Base-by-base conservation (phyloP, 2,329 filamentous ascomycete genomes). In the Trichoderma atrobrunneum region DNA sequence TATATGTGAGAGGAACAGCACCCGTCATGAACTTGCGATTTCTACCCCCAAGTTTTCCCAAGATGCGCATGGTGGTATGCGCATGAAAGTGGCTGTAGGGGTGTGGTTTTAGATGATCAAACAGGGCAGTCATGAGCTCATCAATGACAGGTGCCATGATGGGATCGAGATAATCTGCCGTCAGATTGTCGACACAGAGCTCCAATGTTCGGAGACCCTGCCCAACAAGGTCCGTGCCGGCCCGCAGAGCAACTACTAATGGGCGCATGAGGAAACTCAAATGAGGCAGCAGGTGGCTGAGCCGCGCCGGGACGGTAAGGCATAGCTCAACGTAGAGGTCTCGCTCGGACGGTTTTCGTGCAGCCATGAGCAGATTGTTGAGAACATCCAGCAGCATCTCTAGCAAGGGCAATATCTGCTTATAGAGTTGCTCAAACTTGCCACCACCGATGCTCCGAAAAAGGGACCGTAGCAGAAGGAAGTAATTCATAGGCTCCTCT, bases 121-220 rank as follows among this genome's bases (percentile, higher is more conserved):
- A 99, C 1, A 99, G 86, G 1, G 95, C 95, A 61, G 94, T 96
- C 96, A 99, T 99, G 59, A 99, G 86, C 79, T 99, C 96, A 77
- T 99, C 95, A 81, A 99, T 98, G 30, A 98, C 97, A 0, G 96
- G 97, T 2, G 95, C 94, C 95, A 99, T 99, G 77, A 99, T 98
- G 0, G 96, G 97, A 77, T 99, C 96, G 16, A 99, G 85, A 78
- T 99, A 99, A 78, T 99, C 96, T 0, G 96, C 95, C 0, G 97
- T 99, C 0, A 99, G 87, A 77, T 99, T 99, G 75, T 99, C 96
- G 21, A 99, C 96, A 78, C 96, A 99, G 2, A 99, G 88, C 78
- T 99, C 96, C 6, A 99, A 85, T 0, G 96, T 99, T 32, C 97
- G 87, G 7, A 99, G 85, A 0, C 96, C 96, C 81, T 99, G 97